A percentile compares a stretch with the other conserved stretches of the same genome.
These are phyloP conservation scores for Chlamydomonas sp. DNA, from an alignment of 139 green algal species.

Conservation along the genomic window DNA sequence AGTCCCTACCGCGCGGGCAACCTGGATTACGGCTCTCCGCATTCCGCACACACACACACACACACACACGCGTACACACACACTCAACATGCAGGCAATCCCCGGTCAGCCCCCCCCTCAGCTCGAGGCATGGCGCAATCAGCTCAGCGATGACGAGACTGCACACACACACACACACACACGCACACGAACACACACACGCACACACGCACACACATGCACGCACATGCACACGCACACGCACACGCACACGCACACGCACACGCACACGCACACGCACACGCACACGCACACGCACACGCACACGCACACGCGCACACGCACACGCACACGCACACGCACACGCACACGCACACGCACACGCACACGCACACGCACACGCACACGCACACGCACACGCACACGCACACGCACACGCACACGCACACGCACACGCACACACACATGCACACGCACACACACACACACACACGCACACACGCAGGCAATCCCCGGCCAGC, in stretches of 20 bases:
- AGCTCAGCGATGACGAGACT: too few relatives aligned
- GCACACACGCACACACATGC: not conserved
- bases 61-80: constrained; percentile 11
- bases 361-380: not conserved
- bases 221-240: not conserved
- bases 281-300: constrained; percentile 10
- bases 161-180: constrained; percentile 3
- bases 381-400: not conserved
- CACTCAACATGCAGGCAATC: too few relatives aligned
- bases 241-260: constrained; percentile 8
- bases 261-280: not conserved
- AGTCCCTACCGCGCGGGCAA: too few relatives aligned
- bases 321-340: constrained; percentile 16
- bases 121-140: too few relatives aligned
- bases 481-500: not conserved
- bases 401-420: not conserved
- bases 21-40: too few relatives aligned
- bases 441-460: constrained; percentile 11
- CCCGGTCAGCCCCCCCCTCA: too few relatives aligned
- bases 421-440: not conserved
- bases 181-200: too few relatives aligned
- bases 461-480: constrained; percentile 13
- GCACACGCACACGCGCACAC: constrained; percentile 8
- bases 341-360: constrained; percentile 15
- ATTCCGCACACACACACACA: too few relatives aligned